These are phyloP conservation scores for Chalciporus piperatoides DNA, from an alignment of 1,284 basidiomycete species.

Conservation along the genomic window DNA sequence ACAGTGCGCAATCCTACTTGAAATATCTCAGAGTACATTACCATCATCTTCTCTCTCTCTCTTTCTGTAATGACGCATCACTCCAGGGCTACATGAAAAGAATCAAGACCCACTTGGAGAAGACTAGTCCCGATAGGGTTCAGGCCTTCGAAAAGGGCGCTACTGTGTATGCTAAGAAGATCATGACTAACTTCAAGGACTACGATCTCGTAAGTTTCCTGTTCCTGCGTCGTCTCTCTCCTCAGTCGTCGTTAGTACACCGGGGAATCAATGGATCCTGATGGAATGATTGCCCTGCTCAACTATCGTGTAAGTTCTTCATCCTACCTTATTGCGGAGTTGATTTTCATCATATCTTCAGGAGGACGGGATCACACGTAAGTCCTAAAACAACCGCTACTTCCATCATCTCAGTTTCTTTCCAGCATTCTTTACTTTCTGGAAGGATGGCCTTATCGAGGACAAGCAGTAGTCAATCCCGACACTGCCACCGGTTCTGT, in stretches of 20 bases:
- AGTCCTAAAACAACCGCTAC: constrained; percentile 30
- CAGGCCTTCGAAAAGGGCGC: constrained; percentile 85
- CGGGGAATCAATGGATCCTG: constrained; percentile 82
- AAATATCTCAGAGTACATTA: constrained; percentile 77
- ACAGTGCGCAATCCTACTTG: constrained; percentile 86
- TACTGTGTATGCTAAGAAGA: constrained; percentile 76
- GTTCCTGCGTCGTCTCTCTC: neutral
- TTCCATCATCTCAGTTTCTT: constrained; percentile 11
- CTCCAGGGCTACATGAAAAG: constrained; percentile 76
- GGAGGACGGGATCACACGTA: constrained; percentile 76
- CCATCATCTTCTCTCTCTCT: neutral
- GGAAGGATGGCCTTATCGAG: constrained; percentile 87
- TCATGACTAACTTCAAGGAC: constrained; percentile 88
- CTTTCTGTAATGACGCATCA: constrained; percentile 29
- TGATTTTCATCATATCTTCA: constrained; percentile 23
- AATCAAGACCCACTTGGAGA: constrained; percentile 61
- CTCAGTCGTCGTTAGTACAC: constrained; percentile 57
- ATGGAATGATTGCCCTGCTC: constrained; percentile 88
- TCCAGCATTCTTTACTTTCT: constrained; percentile 88
- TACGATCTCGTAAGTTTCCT: constrained; percentile 71
- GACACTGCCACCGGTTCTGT: neutral
- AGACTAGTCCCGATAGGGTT: constrained; percentile 66
- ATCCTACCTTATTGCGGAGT: neutral
- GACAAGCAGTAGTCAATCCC: constrained; percentile 52
- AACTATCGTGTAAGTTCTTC: constrained; percentile 65